A percentile compares a stretch with the other conserved stretches of the same genome.
These are phyloP conservation scores for Globisporangium sylvaticum DNA, from an alignment of 352 stramenopile species.

Conservation along the genomic window DNA sequence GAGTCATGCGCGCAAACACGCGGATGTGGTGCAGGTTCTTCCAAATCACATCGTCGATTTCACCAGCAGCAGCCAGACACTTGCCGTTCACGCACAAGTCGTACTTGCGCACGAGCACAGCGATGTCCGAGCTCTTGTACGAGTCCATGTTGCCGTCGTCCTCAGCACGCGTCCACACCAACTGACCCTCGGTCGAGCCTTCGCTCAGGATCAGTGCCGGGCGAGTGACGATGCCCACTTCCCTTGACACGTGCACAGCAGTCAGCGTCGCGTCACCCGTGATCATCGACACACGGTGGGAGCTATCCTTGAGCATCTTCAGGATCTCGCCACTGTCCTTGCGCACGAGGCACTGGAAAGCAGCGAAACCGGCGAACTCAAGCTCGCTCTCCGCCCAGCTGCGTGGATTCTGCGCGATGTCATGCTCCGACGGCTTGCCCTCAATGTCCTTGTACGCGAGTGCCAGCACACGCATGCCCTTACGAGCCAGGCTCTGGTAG, in stretches of 20 bases:
- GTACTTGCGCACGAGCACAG: conserved; percentile 68
- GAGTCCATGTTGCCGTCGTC: conserved; percentile 64
- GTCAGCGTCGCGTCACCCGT: conserved; percentile 98
- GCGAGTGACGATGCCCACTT: conserved; percentile 91
- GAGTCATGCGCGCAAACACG: conserved; percentile 97
- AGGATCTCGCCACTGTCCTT: conserved; percentile 96
- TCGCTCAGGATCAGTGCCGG: conserved; percentile 73
- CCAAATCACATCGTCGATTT: conserved; percentile 85
- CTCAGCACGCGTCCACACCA: conserved; percentile 81
- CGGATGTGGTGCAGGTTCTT: conserved; percentile 71
- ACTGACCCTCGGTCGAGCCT: conserved; percentile 24
- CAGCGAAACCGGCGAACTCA: conserved; percentile 93
- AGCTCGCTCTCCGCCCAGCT: conserved; percentile 93
- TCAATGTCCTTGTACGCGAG: conserved; percentile 94
- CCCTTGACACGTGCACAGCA: conserved; percentile 94
- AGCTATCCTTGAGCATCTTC: conserved; percentile 88
- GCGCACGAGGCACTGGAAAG: conserved; percentile 89
- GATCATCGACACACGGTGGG: conserved; percentile 97
- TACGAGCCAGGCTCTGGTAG: conserved; percentile 79
- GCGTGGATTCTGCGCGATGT: conserved; percentile 80
- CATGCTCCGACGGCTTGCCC: conserved; percentile 54
- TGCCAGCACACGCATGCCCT: conserved; percentile 92
- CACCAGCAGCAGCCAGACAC: conserved; percentile 60
- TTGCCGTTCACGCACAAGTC: conserved; percentile 85
- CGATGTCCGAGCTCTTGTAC: conserved; percentile 65